Evolutionary conservation across 2,329 filamentous ascomycete species (phyloP), one percentile per base, ranked within the genome.

Genomic region (Ophiostoma angusticollis): DNA sequence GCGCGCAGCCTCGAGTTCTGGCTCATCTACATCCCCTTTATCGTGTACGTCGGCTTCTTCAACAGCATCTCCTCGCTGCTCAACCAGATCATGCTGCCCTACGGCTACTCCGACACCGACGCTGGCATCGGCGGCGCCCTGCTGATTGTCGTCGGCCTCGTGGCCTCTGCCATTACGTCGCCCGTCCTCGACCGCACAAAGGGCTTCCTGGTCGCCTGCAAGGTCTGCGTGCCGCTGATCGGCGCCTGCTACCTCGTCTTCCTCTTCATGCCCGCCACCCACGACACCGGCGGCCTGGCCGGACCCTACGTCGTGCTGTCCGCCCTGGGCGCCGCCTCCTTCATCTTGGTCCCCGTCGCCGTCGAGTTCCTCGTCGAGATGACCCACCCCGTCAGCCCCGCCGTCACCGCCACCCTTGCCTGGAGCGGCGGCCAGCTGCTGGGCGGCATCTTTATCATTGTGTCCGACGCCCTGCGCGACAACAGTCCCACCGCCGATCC

Each of bases 111-210:
- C 43, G 81, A 93, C 56, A 80, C 80, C 47, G 71, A 94, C 40
- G 84, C 89, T 17, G 91, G 91, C 24, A 87, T 96, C 51, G 85
- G 80, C 9, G 91, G 91, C 47, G 91, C 83, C 1, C 60, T 96
- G 8, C 71, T 96, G 24, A 96, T 96, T 54, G 68, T 94, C 33
- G 83, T 91, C 38, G 91, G 91, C 8, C 74, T 98, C 2, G 67
- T 93, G 31, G 60, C 72, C 5, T 72, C 85, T 0, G 91, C 85
- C 12, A 65, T 93, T 45, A 69, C 76, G 1, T 84, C 80, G 0
- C 89, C 89, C 0, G 67, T 95, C 48, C 74, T 93, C 46, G 91
- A 96, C 62, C 74, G 80, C 37, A 87, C 78, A 40, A 93, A 95
- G 58, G 66, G 72, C 19, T 93, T 87, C 53, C 63, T 94, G 0